Evolutionary conservation across 305 asterid species (phyloP).

Genomic region (Fraxinus greggii): DNA sequence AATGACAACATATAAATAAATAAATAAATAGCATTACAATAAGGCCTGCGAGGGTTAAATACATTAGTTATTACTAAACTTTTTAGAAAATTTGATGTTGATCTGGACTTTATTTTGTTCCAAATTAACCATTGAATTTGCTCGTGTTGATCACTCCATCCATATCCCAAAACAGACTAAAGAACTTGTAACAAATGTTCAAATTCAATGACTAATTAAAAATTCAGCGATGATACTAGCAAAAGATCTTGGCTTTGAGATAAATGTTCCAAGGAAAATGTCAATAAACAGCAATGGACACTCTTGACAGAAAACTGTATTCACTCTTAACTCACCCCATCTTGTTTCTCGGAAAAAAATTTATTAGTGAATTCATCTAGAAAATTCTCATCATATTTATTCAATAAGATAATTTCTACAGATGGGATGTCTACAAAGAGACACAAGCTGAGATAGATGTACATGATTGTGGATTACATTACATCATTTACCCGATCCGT

Average conservation of each 20-base stretch:
- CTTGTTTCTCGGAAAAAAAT: background rate
- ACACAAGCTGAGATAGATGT: constrained; percentile 20
- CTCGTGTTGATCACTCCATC: background rate
- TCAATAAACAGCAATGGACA: background rate
- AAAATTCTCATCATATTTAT: constrained; percentile 14
- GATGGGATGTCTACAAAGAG: constrained; percentile 20
- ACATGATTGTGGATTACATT: constrained; percentile 24
- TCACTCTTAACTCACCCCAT: background rate
- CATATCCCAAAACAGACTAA: background rate
- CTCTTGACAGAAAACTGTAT: background rate
- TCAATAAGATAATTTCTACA: constrained; percentile 16
- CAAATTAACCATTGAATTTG: background rate
- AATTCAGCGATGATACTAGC: background rate
- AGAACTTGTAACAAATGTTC: background rate
- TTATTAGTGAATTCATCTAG: background rate
- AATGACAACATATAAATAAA: too few relatives aligned
- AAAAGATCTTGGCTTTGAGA: background rate
- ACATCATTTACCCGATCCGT: constrained; percentile 3
- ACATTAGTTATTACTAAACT: background rate
- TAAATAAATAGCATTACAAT: background rate
- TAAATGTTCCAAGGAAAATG: background rate
- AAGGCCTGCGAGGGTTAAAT: background rate
- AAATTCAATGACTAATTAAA: background rate
- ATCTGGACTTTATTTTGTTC: too few relatives aligned
- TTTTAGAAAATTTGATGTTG: background rate